Percentiles rank a stretch among this genome's conserved stretches.
Conservation (phyloP, 2,329 filamentous ascomycete genomes). For the Moelleriella libera region DNA sequence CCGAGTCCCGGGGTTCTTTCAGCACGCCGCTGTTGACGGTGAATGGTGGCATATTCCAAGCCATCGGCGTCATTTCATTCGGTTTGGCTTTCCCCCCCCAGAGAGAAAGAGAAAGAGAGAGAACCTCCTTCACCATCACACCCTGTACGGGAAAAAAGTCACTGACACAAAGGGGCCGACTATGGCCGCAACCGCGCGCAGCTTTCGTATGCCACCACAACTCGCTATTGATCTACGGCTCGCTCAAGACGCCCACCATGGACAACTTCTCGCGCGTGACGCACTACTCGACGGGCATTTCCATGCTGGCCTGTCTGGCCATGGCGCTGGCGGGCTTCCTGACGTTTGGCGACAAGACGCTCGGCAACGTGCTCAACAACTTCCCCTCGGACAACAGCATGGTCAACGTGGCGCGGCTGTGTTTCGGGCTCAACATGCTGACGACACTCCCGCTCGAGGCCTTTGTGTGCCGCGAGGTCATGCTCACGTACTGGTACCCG, state of each 20-base stretch:
- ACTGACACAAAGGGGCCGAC: background rate
- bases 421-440: slow-evolving; percentile 97
- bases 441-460: slow-evolving; percentile 92
- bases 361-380: slow-evolving; percentile 96
- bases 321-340: slow-evolving; percentile 87
- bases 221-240: slow-evolving; percentile 93
- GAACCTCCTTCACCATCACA: too few relatives aligned
- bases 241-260: slow-evolving; percentile 82
- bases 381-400: slow-evolving; percentile 82
- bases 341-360: slow-evolving; percentile 80
- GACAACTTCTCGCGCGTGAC: slow-evolving; percentile 90
- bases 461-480: slow-evolving; percentile 94
- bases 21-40: slow-evolving; percentile 58
- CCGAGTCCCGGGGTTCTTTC: slow-evolving; percentile 58
- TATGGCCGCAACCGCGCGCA: slow-evolving; percentile 5
- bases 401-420: slow-evolving; percentile 88
- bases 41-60: slow-evolving; percentile 82
- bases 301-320: slow-evolving; percentile 77
- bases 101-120: background rate
- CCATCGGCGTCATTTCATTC: slow-evolving; percentile 95
- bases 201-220: slow-evolving; percentile 78
- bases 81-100: slow-evolving; percentile 35
- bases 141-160: background rate
- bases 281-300: slow-evolving; percentile 82
- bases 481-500: slow-evolving; percentile 69